phyloP scores from a whole-genome alignment of 1,139 yeast genomes.

The Suhomyces anneliseae region DNA sequence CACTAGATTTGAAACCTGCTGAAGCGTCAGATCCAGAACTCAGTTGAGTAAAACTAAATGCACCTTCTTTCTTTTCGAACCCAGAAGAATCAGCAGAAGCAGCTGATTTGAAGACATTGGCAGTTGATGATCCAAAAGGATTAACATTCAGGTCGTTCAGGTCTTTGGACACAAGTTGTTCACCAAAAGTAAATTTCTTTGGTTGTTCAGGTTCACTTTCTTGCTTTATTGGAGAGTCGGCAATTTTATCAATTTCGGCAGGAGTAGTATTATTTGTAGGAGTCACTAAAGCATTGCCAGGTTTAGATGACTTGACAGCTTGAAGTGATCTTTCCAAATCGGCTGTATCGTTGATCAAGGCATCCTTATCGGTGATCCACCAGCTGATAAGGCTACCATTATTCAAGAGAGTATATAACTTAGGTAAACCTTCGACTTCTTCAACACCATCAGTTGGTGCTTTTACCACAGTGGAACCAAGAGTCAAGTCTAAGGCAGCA shows the following conservation, averaged over 20 bases:
- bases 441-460: constrained; percentile 64
- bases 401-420: constrained; percentile 60
- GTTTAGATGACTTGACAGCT: background rate
- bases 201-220: background rate
- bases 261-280: background rate
- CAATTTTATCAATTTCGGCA: background rate
- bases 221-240: background rate
- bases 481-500: constrained; percentile 56
- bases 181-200: background rate
- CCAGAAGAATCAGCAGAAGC: background rate
- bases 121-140: constrained; percentile 8
- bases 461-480: constrained; percentile 35
- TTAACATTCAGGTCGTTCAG: background rate
- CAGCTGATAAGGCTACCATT: constrained; percentile 63
- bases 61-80: background rate
- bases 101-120: constrained; percentile 3
- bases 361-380: constrained; percentile 59
- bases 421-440: constrained; percentile 54
- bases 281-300: background rate
- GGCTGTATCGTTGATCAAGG: constrained; percentile 33
- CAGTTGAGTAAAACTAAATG: background rate
- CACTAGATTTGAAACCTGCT: too few relatives aligned
- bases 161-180: background rate
- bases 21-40: too few relatives aligned
- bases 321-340: constrained; percentile 21